phyloP scores from a whole-genome alignment of 2,329 filamentous ascomycete genomes.

The Trichoderma afroharzianum region DNA sequence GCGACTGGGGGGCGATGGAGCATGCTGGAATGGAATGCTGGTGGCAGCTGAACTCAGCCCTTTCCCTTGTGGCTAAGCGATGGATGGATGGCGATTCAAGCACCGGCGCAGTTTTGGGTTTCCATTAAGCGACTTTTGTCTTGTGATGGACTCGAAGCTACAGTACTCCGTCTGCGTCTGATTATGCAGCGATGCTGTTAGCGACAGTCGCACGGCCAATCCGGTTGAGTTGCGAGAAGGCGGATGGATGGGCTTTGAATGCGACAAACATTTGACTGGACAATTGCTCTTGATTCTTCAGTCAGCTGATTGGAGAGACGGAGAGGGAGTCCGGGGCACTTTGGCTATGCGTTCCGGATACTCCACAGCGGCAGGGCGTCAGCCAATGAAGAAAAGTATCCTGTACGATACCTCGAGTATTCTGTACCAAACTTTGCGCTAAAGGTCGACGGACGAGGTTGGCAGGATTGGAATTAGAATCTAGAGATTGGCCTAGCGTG shows the following conservation, averaged over 20 bases:
- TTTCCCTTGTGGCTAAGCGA: not conserved
- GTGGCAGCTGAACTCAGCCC: not conserved
- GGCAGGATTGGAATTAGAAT: not conserved
- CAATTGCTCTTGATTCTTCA: not conserved
- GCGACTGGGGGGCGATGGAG: not conserved
- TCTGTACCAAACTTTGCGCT: not conserved
- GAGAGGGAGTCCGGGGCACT: not conserved
- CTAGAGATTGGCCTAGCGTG: not conserved
- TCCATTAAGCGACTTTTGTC: not conserved
- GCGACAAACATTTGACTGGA: not conserved
- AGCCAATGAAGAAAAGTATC: not conserved
- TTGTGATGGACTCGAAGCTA: not conserved
- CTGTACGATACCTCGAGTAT: not conserved
- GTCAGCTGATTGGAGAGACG: conserved; percentile 7
- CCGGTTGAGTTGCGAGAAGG: not conserved
- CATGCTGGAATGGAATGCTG: not conserved
- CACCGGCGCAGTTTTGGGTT: not conserved
- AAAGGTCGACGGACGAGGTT: not conserved
- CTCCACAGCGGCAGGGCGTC: not conserved
- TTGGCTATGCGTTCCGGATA: not conserved
- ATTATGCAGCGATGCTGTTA: not conserved
- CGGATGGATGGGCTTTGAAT: not conserved
- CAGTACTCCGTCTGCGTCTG: too few species aligned
- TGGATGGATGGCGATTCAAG: not conserved
- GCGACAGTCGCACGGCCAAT: not conserved